Conservation (phyloP, 2,329 filamentous ascomycete species). For the Xylaria sp. region DNA sequence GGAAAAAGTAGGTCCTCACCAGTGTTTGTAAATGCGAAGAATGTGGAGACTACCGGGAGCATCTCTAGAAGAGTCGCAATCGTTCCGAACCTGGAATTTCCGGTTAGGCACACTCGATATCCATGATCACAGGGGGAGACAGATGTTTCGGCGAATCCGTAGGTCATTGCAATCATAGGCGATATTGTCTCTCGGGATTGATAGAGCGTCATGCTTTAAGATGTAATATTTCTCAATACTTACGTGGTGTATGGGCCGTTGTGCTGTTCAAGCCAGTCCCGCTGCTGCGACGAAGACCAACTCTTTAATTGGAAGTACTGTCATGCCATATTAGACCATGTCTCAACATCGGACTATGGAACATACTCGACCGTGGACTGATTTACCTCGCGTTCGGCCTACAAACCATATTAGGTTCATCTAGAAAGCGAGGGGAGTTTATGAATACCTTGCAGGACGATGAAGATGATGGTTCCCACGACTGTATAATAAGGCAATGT, state of each 20-base stretch:
- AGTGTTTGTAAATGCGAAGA: slow-evolving; percentile 91
- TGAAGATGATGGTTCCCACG: slow-evolving; percentile 83
- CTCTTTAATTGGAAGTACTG: slow-evolving; percentile 93
- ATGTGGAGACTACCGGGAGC: slow-evolving; percentile 82
- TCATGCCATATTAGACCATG: slow-evolving; percentile 60
- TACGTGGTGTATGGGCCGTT: slow-evolving; percentile 84
- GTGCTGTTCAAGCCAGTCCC: slow-evolving; percentile 76
- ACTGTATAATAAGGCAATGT: slow-evolving; percentile 55
- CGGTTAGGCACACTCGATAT: slow-evolving; percentile 13
- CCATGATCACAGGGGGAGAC: neutral
- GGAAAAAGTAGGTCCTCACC: slow-evolving; percentile 55
- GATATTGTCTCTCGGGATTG: neutral
- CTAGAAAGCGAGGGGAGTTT: neutral
- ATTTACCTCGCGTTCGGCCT: slow-evolving; percentile 61
- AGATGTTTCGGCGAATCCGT: slow-evolving; percentile 13
- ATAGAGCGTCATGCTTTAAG: neutral
- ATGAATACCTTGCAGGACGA: slow-evolving; percentile 75
- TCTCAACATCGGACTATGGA: slow-evolving; percentile 20
- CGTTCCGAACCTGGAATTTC: slow-evolving; percentile 70
- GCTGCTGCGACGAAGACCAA: slow-evolving; percentile 74
- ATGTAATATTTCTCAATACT: slow-evolving; percentile 49
- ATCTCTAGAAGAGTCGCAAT: slow-evolving; percentile 85
- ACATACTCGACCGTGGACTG: slow-evolving; percentile 66
- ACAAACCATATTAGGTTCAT: slow-evolving; percentile 30
- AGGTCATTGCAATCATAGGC: neutral